Base-by-base conservation (phyloP, 2,329 filamentous ascomycete species). In the Stemphylium beticola region DNA sequence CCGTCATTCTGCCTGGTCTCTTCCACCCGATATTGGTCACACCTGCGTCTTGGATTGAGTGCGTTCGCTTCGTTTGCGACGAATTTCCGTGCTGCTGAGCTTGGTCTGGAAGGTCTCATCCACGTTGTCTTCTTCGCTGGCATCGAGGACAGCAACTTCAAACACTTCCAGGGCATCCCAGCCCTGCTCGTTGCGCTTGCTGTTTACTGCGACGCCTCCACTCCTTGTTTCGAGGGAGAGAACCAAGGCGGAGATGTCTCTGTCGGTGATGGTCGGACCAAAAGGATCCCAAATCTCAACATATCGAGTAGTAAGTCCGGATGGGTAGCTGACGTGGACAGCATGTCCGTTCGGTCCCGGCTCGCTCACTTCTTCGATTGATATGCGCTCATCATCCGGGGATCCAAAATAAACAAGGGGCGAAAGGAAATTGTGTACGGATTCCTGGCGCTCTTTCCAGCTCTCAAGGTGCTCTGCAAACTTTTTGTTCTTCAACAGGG, bases 31-130 rank as follows among this genome's bases (percentile, higher is more conserved):
- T 49, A 34, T 36, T 34, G 26, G 12, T 69, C 55, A 71, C 32
- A 63, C 69, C 48, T 67, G 64, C 38, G 62, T 56, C 49, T 49
- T 65, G 32, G 57, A 45, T 55, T 59, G 56, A 49, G 57, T 55
- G 33, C 67, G 65, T 56, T 74, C 73, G 47, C 66, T 69, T 32
- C 65, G 61, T 61, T 68, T 75, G 37, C 81, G 80, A 57, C 82
- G 82, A 61, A 96, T 96, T 53, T 89, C 89, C 0, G 93, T 96
- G 76, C 93, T 97, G 79, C 92, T 96, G 64, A 97, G 90, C 78
- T 97, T 98, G 57, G 85, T 83, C 22, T 87, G 85, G 75, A 96
- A 96, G 61, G 84, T 82, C 52, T 87, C 83, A 11, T 77, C 74
- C 38, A 76, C 74, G 40, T 58, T 67, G 76, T 78, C 64, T 38